These are phyloP conservation scores for Ensete glaucum DNA, from an alignment of 176 grass and related monocot genomes.

Conservation along the genomic window DNA sequence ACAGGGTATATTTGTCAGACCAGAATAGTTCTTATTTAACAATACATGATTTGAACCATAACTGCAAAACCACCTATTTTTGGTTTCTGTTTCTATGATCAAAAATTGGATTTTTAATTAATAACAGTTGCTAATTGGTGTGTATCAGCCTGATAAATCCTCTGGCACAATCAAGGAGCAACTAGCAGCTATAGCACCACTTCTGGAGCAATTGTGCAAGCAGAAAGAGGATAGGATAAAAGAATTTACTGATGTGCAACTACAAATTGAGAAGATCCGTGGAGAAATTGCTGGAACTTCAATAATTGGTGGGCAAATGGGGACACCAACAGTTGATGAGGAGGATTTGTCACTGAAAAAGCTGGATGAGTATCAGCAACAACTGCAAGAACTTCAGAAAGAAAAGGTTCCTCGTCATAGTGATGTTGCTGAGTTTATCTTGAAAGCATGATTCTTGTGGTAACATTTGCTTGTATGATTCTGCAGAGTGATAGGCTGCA, in stretches of 20 bases:
- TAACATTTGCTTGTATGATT: slow-evolving; percentile 1
- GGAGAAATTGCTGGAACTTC: slow-evolving; percentile 63
- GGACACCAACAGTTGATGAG: slow-evolving; percentile 42
- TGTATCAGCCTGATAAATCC: slow-evolving; percentile 70
- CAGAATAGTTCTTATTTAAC: background rate
- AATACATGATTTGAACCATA: background rate
- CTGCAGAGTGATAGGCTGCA: slow-evolving; percentile 68
- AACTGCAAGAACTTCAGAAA: slow-evolving; percentile 80
- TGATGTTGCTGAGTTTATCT: slow-evolving; percentile 1
- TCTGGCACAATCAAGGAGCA: slow-evolving; percentile 90
- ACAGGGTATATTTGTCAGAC: background rate
- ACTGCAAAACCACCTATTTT: background rate
- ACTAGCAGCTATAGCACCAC: slow-evolving; percentile 59
- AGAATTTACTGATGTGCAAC: slow-evolving; percentile 60
- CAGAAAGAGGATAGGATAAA: slow-evolving; percentile 72
- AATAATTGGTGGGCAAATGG: slow-evolving; percentile 32
- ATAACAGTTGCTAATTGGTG: background rate
- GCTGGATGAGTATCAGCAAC: slow-evolving; percentile 61
- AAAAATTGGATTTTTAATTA: background rate
- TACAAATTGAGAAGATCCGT: slow-evolving; percentile 65
- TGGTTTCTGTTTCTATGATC: background rate
- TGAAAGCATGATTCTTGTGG: background rate
- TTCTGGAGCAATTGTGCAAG: slow-evolving; percentile 48
- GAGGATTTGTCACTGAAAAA: slow-evolving; percentile 77
- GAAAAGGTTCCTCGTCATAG: slow-evolving; percentile 58